phyloP scores from a whole-genome alignment of 1,284 basidiomycete genomes.

The Cryptococcus sp. region DNA sequence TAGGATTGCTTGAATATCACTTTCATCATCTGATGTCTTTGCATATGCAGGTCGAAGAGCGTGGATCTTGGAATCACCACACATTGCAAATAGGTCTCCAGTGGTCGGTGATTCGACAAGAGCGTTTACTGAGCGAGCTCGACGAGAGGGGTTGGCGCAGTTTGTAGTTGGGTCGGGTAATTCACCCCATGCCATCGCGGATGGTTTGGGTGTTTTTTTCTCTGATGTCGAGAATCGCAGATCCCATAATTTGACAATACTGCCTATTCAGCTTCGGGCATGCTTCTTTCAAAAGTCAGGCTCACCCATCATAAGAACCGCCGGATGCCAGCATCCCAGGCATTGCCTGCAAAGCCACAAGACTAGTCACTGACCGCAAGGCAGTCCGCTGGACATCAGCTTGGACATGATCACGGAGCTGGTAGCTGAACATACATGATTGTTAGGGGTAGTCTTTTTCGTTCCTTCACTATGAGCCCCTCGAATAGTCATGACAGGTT shows the following conservation, averaged over 20 bases:
- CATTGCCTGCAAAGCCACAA: conserved; percentile 41
- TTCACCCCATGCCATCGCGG: conserved; percentile 15
- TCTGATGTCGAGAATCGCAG: conserved; percentile 31
- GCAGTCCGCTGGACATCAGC: conserved; percentile 28
- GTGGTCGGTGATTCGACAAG: conserved; percentile 34
- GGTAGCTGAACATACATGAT: too few relatives aligned
- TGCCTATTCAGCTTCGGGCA: conserved; percentile 24
- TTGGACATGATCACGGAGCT: not conserved
- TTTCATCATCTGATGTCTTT: not conserved
- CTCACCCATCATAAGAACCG: conserved; percentile 46
- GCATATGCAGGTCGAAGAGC: conserved; percentile 32
- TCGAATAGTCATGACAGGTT: conserved; percentile 31
- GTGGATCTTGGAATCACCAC: conserved; percentile 40
- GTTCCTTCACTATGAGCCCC: conserved; percentile 29
- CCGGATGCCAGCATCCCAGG: conserved; percentile 44
- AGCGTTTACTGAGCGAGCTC: conserved; percentile 37
- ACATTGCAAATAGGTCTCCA: conserved; percentile 38
- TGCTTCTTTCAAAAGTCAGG: not conserved
- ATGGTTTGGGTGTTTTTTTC: conserved; percentile 19
- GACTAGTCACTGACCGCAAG: conserved; percentile 41
- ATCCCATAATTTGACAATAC: conserved; percentile 49
- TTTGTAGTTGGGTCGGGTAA: conserved; percentile 36
- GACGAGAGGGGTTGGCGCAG: conserved; percentile 20
- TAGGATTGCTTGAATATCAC: conserved; percentile 15
- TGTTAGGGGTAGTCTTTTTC: conserved; percentile 2